phyloP scores from a whole-genome alignment of 495 filamentous ascomycete species.

The Aspergillus kassunensis region DNA sequence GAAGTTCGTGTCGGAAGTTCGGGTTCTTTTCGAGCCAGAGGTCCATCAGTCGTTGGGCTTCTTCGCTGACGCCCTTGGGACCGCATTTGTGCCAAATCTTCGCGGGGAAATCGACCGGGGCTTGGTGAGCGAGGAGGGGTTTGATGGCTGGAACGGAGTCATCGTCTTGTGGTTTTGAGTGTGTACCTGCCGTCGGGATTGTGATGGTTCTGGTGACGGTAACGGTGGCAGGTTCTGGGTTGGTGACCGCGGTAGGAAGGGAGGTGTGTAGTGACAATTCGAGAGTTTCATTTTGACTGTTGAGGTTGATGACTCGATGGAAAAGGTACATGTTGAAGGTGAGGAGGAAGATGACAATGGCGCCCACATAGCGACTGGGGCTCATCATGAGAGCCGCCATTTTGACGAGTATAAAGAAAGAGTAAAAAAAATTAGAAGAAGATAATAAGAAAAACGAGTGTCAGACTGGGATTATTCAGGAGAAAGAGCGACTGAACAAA shows the following conservation, averaged over 20 bases:
- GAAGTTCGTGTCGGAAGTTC: slow-evolving; percentile 29
- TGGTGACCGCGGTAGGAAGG: background rate
- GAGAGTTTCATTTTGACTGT: background rate
- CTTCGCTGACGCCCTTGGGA: slow-evolving; percentile 11
- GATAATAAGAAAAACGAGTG: background rate
- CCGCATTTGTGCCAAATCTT: slow-evolving; percentile 36
- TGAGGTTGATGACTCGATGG: slow-evolving; percentile 9
- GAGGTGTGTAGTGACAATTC: slow-evolving; percentile 6
- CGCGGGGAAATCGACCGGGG: slow-evolving; percentile 8
- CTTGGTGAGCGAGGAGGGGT: slow-evolving; percentile 1
- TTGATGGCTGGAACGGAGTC: background rate
- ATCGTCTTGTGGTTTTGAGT: background rate
- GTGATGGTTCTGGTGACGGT: slow-evolving; percentile 5
- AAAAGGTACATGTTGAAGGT: slow-evolving; percentile 18
- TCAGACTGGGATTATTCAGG: background rate
- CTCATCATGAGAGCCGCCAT: slow-evolving; percentile 3
- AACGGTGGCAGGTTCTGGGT: background rate
- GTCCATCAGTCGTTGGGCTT: slow-evolving; percentile 13
- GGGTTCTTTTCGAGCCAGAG: slow-evolving; percentile 31
- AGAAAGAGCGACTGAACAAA: background rate
- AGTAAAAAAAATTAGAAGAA: slow-evolving; percentile 22
- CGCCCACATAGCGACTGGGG: slow-evolving; percentile 8
- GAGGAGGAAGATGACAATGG: slow-evolving; percentile 8
- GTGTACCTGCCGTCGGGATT: background rate
- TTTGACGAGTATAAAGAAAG: slow-evolving; percentile 29